Base-by-base conservation (phyloP, 805 yeast genomes). In the Lachancea quebecensis region DNA sequence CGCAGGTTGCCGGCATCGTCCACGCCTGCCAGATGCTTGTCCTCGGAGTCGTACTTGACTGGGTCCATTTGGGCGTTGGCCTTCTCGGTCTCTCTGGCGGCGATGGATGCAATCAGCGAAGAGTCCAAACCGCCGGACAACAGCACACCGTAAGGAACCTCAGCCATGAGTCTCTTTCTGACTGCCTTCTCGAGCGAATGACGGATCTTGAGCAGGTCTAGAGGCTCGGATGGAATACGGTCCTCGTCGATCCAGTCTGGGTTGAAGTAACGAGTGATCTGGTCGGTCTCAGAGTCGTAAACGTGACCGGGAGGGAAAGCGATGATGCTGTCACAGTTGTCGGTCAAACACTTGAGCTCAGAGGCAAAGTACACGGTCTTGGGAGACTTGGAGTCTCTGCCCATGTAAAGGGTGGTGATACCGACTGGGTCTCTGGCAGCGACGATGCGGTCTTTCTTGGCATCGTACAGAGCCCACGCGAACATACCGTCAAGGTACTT, bases 391-490 rank as follows among this genome's bases (percentile, higher is more conserved):
- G 80, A 73, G 35, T 81, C 73, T 65, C 87, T 80, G 57, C 99
- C 99, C 87, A 90, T 83, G 77, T 93, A 93, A 62, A 93, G 73
- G 45, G 99, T 89, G 52, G 96, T 90, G 65, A 93, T 82, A 62
- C 99, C 99, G 56, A 93, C 86, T 45, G 99, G 99, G 68, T 93
- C 99, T 72, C 99, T 81, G 44, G 99, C 96, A 50, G 99, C 99
- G 50, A 90, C 71, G 50, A 93, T 79, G 59, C 99, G 79, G 71
- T 93, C 97, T 47, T 73, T 72, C 61, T 79, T 69, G 53, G 81
- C 80, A 71, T 93, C 99, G 68, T 89, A 85, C 44, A 93, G 70
- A 35, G 82, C 96, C 74, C 86, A 93, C 21, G 97, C 98, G 62
- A 91, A 93, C 97, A 93, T 91, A 66, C 99, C 99, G 65, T 93